Evolutionary conservation across 306 rosid genomes (phyloP), one percentile per base, ranked within the genome.

Genomic region (Quillaja saponaria): DNA sequence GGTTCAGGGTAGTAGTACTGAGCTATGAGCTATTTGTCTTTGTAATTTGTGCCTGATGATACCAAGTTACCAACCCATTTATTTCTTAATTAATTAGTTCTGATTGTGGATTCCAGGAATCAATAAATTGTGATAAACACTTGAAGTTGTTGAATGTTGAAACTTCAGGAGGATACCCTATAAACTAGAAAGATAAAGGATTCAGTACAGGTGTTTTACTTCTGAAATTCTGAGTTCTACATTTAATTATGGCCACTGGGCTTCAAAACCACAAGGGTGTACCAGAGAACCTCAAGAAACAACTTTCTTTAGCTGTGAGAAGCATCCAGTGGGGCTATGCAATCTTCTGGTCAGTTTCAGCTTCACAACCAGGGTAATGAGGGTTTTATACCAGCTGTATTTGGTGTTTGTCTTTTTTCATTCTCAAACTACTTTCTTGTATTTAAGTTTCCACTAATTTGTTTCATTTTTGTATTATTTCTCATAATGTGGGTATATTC

Each of bases 281-380:
- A 75, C 69, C 71, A 5, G 81, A 80, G 48, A 86, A 80, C 56
- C 51, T 84, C 73, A 86, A 72, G 72, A 77, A 79, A 52, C 85
- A 76, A 48, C 91, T 90, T 82, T 90, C 97, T 74, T 63, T 80
- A 73, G 86, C 97, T 51, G 78, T 90, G 68, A 90, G 95, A 77
- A 86, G 83, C 72, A 80, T 90, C 62, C 84, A 86, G 8, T 90
- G 96, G 96, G 84, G 91, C 75, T 90, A 86, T 63, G 90, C 85
- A 7, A 76, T 90, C 49, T 84, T 90, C 84, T 86, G 97, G 95
- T 78, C 87, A 35, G 56, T 68, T 69, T 84, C 91, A 56, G 31
- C 75, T 37, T 50, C 63, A 62, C 89, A 80, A 62, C 85, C 87
- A 13, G 85, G 95, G 95, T 90, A 66, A 50, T 51, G 8, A 44